A percentile compares a stretch with the other conserved stretches of the same genome.
These are phyloP conservation scores for Aureococcus anophagefferens DNA, from an alignment of 108 stramenopile genomes.

Conservation along the genomic window DNA sequence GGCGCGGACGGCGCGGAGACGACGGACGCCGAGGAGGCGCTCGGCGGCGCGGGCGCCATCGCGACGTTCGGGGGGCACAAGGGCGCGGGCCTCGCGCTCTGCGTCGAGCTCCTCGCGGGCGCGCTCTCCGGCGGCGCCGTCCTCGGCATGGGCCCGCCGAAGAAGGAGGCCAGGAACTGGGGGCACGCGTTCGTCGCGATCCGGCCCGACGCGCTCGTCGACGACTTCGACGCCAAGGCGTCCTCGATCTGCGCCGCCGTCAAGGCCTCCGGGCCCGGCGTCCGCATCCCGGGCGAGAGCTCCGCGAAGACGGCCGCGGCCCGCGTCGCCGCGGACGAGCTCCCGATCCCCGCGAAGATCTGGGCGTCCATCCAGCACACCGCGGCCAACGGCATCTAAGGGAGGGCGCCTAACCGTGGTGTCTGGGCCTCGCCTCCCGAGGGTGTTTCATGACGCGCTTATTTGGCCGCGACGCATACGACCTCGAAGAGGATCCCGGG, in stretches of 20 bases:
- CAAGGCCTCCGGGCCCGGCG: slow-evolving; percentile 16
- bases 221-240: slow-evolving; percentile 5
- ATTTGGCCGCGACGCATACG: no score
- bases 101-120: slow-evolving; percentile 31
- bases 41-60: slow-evolving; percentile 35
- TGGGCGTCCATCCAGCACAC: slow-evolving; percentile 27
- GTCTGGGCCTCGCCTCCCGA: no score
- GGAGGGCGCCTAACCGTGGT: no score
- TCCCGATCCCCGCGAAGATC: slow-evolving; percentile 24
- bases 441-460: no score
- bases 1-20: slow-evolving; percentile 18
- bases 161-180: slow-evolving; percentile 31
- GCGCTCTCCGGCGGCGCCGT: slow-evolving; percentile 30
- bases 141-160: slow-evolving; percentile 20
- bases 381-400: slow-evolving; percentile 21
- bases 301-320: slow-evolving; percentile 16
- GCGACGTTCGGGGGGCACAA: slow-evolving; percentile 38
- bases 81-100: slow-evolving; percentile 26
- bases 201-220: no score
- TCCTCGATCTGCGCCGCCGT: slow-evolving; percentile 13
- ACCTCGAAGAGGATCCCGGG: slow-evolving; percentile 53
- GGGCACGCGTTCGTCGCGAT: slow-evolving; percentile 12
- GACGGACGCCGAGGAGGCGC: slow-evolving; percentile 19
- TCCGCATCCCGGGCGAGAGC: slow-evolving; percentile 28
- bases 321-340: slow-evolving; percentile 10